Base-by-base conservation (phyloP, 768 basidiomycete species). In the Coprinellus micaceus region DNA sequence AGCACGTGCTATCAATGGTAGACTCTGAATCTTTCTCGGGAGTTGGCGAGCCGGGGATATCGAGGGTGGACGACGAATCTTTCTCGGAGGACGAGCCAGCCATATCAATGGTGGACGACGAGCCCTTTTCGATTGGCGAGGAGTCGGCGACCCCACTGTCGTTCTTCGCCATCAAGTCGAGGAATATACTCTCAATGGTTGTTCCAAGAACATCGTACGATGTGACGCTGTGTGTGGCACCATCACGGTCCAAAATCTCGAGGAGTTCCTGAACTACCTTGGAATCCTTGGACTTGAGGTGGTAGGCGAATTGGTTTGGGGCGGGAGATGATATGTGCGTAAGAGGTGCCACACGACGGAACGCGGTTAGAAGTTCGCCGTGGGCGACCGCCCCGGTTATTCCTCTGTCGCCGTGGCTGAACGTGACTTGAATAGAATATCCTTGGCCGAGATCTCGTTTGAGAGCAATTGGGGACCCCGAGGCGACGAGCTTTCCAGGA, bases 101-200 rank as follows among this genome's bases (percentile, higher is more conserved):
- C n/a, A n/a, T n/a, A n/a, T n/a, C n/a, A n/a, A n/a, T n/a, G n/a
- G n/a, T n/a, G n/a, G n/a, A n/a, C n/a, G n/a, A n/a, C n/a, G n/a
- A n/a, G n/a, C n/a, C n/a, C n/a, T n/a, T n/a, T n/a, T n/a, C n/a
- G n/a, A n/a, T n/a, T n/a, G n/a, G n/a, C n/a, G n/a, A n/a, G n/a
- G n/a, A n/a, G n/a, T n/a, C 61, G 13, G 65, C 58, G 2, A 58
- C 59, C 13, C 48, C 19, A 6, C 45, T 40, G n/a, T 74, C 69
- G 25, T 78, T 71, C 17, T 77, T 72, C 46, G 68, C 68, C 87
- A 91, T 89, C 17, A 93, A 69, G 37, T 80, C 77, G 19, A 93
- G 76, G 72, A 93, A 92, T 44, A 93, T 87, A 55, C 91, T 88
- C 67, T 93, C 90, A 39, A 93, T 85, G 9, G 88, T 82, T 0